Evolutionary conservation across 2,329 filamentous ascomycete genomes (phyloP).

Genomic region (Leptoxyphium fumago): DNA sequence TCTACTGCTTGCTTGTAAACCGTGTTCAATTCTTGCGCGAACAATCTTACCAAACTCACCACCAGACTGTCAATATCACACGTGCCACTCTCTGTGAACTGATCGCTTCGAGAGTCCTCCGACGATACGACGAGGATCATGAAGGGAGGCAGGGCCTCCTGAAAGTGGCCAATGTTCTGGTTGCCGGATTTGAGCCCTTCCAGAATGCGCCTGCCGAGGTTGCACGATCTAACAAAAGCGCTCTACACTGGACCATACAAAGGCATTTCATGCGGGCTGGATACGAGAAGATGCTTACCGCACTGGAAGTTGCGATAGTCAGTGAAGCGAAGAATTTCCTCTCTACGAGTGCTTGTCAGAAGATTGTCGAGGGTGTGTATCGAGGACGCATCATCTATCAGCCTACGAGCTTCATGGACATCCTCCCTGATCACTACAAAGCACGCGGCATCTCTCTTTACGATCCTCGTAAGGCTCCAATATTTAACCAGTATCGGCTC

Average conservation of each 20-base stretch:
- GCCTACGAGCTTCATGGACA: slow-evolving; percentile 65
- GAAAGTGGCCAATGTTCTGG: slow-evolving; percentile 61
- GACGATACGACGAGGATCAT: slow-evolving; percentile 66
- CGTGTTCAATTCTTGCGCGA: slow-evolving; percentile 65
- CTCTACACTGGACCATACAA: slow-evolving; percentile 29
- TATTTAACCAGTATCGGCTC: slow-evolving; percentile 73
- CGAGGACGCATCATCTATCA: slow-evolving; percentile 69
- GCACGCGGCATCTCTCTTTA: slow-evolving; percentile 69
- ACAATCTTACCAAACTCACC: slow-evolving; percentile 58
- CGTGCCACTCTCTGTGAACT: slow-evolving; percentile 67
- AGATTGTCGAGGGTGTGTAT: slow-evolving; percentile 71
- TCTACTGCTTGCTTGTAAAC: slow-evolving; percentile 75
- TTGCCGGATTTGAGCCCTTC: slow-evolving; percentile 74
- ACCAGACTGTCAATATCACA: slow-evolving; percentile 68
- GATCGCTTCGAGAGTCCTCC: slow-evolving; percentile 61
- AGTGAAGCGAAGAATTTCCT: slow-evolving; percentile 69
- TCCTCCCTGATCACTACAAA: slow-evolving; percentile 77
- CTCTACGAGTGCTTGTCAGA: slow-evolving; percentile 63
- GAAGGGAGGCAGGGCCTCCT: slow-evolving; percentile 56
- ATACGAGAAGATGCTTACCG: slow-evolving; percentile 50
- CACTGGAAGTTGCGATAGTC: slow-evolving; percentile 69
- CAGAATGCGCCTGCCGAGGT: slow-evolving; percentile 63
- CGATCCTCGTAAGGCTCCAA: slow-evolving; percentile 57
- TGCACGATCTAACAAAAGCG: slow-evolving; percentile 39
- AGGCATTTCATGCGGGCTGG: slow-evolving; percentile 27